phyloP scores from a whole-genome alignment of 352 stramenopile species.

The Pseudoperonospora humuli region DNA sequence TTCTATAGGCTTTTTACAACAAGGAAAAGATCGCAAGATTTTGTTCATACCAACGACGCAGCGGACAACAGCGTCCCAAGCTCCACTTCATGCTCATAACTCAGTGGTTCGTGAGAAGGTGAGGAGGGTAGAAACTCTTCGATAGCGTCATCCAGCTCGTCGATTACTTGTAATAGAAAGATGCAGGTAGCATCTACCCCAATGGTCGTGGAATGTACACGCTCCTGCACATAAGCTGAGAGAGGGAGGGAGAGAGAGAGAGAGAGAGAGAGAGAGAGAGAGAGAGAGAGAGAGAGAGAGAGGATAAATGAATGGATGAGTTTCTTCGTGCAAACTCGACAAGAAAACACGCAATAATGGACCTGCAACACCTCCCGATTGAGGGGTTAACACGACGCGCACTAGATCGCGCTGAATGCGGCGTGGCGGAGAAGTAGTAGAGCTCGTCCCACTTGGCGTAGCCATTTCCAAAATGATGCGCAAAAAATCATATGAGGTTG shows the following conservation, averaged over 20 bases:
- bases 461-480: conserved; percentile 12
- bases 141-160: conserved; percentile 53
- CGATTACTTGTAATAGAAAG: conserved; percentile 58
- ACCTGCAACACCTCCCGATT: conserved; percentile 27
- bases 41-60: conserved; percentile 35
- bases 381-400: conserved; percentile 19
- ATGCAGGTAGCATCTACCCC: conserved; percentile 45
- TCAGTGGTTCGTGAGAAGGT: conserved; percentile 20
- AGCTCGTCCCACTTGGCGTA: conserved; percentile 4
- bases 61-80: conserved; percentile 61
- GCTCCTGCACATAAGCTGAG: conserved; percentile 60
- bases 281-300: too few relatives aligned
- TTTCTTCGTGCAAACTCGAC: background rate
- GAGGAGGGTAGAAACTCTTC: conserved; percentile 24
- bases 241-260: too few relatives aligned
- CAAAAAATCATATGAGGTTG: conserved; percentile 1
- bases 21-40: too few relatives aligned
- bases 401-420: conserved; percentile 26
- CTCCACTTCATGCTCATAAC: conserved; percentile 56
- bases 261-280: too few relatives aligned
- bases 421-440: background rate
- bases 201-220: conserved; percentile 62
- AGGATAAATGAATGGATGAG: too few relatives aligned
- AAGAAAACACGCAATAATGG: background rate
- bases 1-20: too few relatives aligned